Base-by-base conservation (phyloP, 2,329 filamentous ascomycete genomes). In the Aspergillus phoenicis region DNA sequence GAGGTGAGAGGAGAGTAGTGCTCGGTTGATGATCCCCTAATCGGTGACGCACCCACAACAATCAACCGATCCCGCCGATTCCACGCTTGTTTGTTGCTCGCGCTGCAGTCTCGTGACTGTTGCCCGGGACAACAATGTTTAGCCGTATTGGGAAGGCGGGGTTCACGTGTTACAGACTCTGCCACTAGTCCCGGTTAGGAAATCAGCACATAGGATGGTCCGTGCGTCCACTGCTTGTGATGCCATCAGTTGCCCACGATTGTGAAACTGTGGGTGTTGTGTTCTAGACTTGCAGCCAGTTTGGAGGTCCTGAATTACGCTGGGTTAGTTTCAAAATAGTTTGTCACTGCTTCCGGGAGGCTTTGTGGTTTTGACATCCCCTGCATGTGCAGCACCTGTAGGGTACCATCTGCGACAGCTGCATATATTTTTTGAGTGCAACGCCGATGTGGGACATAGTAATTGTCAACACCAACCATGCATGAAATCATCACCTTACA, bases 401-500 rank as follows among this genome's bases (percentile, higher is more conserved):
- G n/a, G 8, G 11, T 51, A 48, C 7, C 52, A 38, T 49, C 55
- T 33, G 38, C 47, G 48, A 53, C 49, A 52, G 11, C 55, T 48
- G 47, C 47, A 61, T 56, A 52, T 52, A 56, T 45, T 47, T 61
- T 24, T 11, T 36, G 11, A 11, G 33, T 36, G 33, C 26, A 26
- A 28, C 20, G n/a, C 57, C 48, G 20, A 57, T 53, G 53, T 17
- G n/a, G 17, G 6, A 28, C 45, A 28, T 43, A 43, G 33, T 36
- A 36, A 36, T 36, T 36, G 20, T 51, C 38, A 30, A 28, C 17
- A 49, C 13, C 7, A 30, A 48, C 13, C 15, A 98, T 99, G 95
- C 92, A 93, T 78, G 95, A 99, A 78, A 92, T 98, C 63, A 83
- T 99, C 63, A 97, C 94, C 0, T 82, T 99, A 49, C 95, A 99